phyloP scores from a whole-genome alignment of 345 rosid species.

The Carallia brachiata region DNA sequence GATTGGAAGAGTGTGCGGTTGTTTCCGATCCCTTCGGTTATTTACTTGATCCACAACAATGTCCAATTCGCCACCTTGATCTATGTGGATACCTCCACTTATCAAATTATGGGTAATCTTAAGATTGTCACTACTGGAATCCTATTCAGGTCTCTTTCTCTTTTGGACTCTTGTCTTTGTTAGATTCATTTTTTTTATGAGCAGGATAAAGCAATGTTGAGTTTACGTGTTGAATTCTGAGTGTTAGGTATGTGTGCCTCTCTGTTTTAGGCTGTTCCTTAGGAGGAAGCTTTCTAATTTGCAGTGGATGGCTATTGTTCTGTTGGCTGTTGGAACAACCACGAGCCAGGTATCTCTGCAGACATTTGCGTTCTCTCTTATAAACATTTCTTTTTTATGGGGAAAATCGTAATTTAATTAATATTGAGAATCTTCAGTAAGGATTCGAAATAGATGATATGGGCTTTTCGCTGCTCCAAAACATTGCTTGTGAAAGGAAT shows the following conservation, averaged over 20 bases:
- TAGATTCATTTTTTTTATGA: neutral
- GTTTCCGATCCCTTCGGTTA: conserved; percentile 82
- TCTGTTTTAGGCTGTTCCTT: conserved; percentile 52
- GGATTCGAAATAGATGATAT: too few species aligned
- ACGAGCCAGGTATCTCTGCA: conserved; percentile 66
- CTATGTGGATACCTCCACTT: conserved; percentile 86
- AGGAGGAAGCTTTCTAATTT: conserved; percentile 65
- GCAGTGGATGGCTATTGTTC: conserved; percentile 85
- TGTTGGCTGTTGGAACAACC: conserved; percentile 87
- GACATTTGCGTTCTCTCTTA: neutral
- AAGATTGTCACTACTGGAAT: conserved; percentile 94
- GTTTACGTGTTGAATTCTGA: neutral
- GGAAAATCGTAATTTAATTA: too few species aligned
- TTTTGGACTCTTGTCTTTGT: neutral
- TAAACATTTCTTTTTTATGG: too few species aligned
- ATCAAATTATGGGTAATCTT: conserved; percentile 97
- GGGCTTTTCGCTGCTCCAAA: too few species aligned
- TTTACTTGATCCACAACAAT: conserved; percentile 84
- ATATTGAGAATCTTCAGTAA: too few species aligned
- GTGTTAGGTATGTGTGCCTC: neutral
- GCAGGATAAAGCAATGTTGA: neutral
- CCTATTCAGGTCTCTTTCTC: conserved; percentile 60
- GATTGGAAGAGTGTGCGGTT: conserved; percentile 86
- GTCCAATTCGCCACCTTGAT: conserved; percentile 93
- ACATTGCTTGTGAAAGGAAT: too few species aligned